phyloP scores from a whole-genome alignment of 345 rosid genomes.

The Lumnitzera racemosa region DNA sequence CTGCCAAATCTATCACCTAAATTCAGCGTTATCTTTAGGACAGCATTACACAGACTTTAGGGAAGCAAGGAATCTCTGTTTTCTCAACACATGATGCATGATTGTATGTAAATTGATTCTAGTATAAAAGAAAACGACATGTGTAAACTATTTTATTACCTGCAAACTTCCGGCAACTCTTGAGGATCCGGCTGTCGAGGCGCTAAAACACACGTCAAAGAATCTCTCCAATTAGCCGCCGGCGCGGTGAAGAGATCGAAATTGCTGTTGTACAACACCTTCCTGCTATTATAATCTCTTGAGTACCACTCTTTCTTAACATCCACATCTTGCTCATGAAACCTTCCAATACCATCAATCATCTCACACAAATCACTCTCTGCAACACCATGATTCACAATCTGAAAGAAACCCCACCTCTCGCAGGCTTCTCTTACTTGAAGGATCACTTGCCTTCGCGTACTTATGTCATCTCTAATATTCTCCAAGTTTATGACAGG shows the following conservation, averaged over 20 bases:
- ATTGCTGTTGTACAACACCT: conserved; percentile 19
- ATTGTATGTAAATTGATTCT: conserved; percentile 14
- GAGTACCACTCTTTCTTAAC: conserved; percentile 15
- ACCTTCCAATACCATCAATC: conserved; percentile 16
- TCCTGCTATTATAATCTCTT: conserved; percentile 10
- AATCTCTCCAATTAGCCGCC: conserved; percentile 29
- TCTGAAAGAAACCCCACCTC: conserved; percentile 31
- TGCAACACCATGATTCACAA: conserved; percentile 31
- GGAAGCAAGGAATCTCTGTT: too few relatives aligned
- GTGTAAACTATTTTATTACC: conserved; percentile 23
- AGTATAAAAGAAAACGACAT: conserved; percentile 25
- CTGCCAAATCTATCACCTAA: too few relatives aligned
- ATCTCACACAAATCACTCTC: conserved; percentile 10
- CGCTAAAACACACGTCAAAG: conserved; percentile 13
- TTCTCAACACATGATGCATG: not conserved
- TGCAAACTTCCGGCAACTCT: conserved; percentile 43
- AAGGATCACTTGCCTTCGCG: too few relatives aligned
- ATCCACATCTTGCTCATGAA: conserved; percentile 25
- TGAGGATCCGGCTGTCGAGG: conserved; percentile 24
- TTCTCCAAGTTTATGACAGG: too few relatives aligned
- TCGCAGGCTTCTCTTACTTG: conserved; percentile 19
- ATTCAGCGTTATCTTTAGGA: too few relatives aligned
- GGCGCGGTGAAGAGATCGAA: conserved; percentile 14
- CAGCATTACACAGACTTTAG: too few relatives aligned
- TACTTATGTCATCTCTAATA: too few relatives aligned